These are phyloP conservation scores for Phytophthora meadii DNA, from an alignment of 352 stramenopile genomes.

Conservation along the genomic window DNA sequence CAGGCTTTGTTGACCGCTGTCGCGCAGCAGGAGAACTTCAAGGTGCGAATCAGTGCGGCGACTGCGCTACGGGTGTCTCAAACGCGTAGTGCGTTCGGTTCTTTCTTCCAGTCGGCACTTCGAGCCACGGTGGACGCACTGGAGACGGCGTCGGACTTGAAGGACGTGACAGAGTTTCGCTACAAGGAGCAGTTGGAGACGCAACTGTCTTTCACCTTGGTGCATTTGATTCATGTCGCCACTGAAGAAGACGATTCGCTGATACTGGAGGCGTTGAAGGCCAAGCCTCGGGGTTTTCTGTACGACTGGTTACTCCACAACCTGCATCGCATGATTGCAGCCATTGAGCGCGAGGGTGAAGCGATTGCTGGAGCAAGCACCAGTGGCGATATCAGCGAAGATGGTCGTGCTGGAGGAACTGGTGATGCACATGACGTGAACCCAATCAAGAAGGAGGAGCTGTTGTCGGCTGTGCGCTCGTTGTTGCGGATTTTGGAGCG, in stretches of 20 bases:
- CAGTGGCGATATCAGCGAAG: constrained; percentile 36
- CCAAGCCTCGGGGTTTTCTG: constrained; percentile 77
- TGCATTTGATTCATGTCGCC: constrained; percentile 83
- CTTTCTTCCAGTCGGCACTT: constrained; percentile 74
- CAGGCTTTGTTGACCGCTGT: constrained; percentile 80
- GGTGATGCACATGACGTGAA: constrained; percentile 84
- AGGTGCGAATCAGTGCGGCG: constrained; percentile 86
- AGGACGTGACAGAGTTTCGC: constrained; percentile 90
- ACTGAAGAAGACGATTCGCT: constrained; percentile 74
- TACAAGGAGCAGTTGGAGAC: constrained; percentile 91
- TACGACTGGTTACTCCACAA: constrained; percentile 92
- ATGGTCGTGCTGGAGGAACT: constrained; percentile 31
- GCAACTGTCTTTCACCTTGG: constrained; percentile 86
- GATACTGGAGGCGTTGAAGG: constrained; percentile 70
- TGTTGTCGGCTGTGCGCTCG: constrained; percentile 77
- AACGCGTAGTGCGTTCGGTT: constrained; percentile 71
- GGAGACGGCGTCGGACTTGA: constrained; percentile 85
- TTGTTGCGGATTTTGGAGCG: constrained; percentile 78
- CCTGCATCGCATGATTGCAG: constrained; percentile 79
- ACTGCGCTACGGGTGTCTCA: constrained; percentile 79
- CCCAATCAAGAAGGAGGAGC: constrained; percentile 82
- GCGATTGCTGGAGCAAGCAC: constrained; percentile 19
- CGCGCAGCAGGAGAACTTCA: constrained; percentile 90
- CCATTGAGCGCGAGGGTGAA: constrained; percentile 68
- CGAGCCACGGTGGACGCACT: constrained; percentile 74